phyloP scores from a whole-genome alignment of 2,329 filamentous ascomycete species.

The Tricladium varicosporioides region DNA sequence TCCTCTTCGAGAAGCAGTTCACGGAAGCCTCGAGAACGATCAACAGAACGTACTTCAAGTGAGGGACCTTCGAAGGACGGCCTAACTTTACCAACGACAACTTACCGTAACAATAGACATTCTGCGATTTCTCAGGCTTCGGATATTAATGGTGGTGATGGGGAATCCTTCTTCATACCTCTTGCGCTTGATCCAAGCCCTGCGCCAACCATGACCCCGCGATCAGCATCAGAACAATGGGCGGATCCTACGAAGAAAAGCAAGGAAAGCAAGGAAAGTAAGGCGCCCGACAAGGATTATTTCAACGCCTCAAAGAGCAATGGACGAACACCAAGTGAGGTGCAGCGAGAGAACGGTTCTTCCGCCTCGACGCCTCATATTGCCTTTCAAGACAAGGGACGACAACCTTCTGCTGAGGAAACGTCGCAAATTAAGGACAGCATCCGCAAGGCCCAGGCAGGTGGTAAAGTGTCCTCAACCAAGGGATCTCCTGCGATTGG shows the following conservation, averaged over 20 bases:
- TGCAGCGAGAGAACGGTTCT: conserved; percentile 44
- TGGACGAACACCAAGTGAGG: conserved; percentile 39
- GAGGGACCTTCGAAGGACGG: conserved; percentile 51
- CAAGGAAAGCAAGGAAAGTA: conserved; percentile 35
- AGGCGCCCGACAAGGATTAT: conserved; percentile 52
- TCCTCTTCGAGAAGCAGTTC: conserved; percentile 55
- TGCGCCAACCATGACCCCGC: conserved; percentile 49
- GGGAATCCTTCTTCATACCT: conserved; percentile 68
- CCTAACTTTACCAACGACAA: conserved; percentile 69
- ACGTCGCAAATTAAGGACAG: conserved; percentile 47
- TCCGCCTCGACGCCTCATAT: conserved; percentile 76
- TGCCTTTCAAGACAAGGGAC: conserved; percentile 82
- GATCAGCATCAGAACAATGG: conserved; percentile 49
- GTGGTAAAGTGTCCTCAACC: conserved; percentile 22
- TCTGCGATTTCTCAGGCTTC: conserved; percentile 61
- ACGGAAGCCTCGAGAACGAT: conserved; percentile 43
- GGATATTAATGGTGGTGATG: conserved; percentile 41
- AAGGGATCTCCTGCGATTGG: conserved; percentile 26
- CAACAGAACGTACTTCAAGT: conserved; percentile 51
- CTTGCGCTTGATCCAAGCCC: conserved; percentile 72
- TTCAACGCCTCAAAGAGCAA: conserved; percentile 48
- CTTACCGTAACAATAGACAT: conserved; percentile 75
- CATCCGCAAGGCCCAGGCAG: conserved; percentile 39
- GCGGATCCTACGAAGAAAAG: conserved; percentile 42
- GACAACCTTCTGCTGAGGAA: conserved; percentile 61